Base-by-base conservation (phyloP, 2,329 filamentous ascomycete genomes). In the Microdochium bolleyi region DNA sequence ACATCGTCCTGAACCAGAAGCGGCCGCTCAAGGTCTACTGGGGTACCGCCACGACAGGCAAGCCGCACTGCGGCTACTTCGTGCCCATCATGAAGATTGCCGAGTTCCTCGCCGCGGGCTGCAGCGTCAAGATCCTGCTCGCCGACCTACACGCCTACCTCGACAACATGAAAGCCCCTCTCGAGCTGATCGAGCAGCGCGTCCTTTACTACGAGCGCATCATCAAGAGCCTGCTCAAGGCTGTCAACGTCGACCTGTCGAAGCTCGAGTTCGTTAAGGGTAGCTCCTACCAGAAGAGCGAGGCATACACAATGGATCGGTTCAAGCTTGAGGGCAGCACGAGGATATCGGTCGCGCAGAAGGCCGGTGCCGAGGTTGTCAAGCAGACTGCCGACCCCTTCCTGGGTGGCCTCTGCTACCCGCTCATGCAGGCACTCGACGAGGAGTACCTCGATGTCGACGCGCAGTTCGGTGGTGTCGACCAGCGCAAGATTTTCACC, bases 321-420 rank as follows among this genome's bases (percentile, higher is more conserved):
- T 92, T 92, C 73, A 84, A 87, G 64, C 68, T 97, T 58, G 80
- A 79, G 48, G 85, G 14, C 84, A 91, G 70, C 84, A 92, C 65
- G 85, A 94, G 58, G 37, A 64, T 64, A 56, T 62, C 62, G 13
- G 67, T 66, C 64, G 89, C 91, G 16, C 89, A 91, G 71, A 94
- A 90, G 71, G 92, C 92, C 0, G 92, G 92, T 38, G 88, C 90
- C 1, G 94, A 97, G 70, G 83, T 97, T 8, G 92, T 99, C 59
- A 97, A 97, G 78, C 91, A 97, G 74, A 84, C 87, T 3, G 80
- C 82, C 53, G 91, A 92, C 63, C 83, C 87, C 10, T 81, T 87
- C 2, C 67, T 95, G 52, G 83, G 80, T 53, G 89, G 88, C 1
- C 76, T 92, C 13, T 79, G 92, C 56, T 95, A 95, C 75, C 89